Percentiles rank a stretch among this genome's conserved stretches.
Evolutionary conservation across 2,329 filamentous ascomycete genomes (phyloP).

Genomic region (Aspergillaceae sp.): DNA sequence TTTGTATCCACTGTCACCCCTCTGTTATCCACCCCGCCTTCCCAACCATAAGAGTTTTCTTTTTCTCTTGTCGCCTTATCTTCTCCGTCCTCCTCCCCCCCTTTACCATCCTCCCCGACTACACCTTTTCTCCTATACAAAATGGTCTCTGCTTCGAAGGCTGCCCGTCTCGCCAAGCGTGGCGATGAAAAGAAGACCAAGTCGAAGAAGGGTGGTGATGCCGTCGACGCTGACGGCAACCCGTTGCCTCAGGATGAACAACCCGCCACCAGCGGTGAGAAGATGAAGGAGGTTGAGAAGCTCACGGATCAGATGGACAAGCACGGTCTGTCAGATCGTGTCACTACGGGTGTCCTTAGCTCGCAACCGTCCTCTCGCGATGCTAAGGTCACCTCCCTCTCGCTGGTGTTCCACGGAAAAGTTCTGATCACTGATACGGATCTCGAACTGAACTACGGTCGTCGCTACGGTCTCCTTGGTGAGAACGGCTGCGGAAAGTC

Average conservation of each 20-base stretch:
- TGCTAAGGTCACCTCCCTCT: constrained; percentile 91
- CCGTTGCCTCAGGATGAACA: constrained; percentile 49
- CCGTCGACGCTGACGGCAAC: constrained; percentile 54
- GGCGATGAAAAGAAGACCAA: constrained; percentile 66
- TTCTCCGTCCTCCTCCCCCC: constrained; percentile 10
- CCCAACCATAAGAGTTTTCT: constrained; percentile 24
- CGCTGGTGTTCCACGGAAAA: constrained; percentile 93
- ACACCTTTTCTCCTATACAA: constrained; percentile 13
- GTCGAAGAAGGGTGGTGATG: constrained; percentile 58
- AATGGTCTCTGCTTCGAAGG: constrained; percentile 63
- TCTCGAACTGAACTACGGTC: constrained; percentile 84
- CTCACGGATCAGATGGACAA: constrained; percentile 91
- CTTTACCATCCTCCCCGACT: constrained; percentile 5
- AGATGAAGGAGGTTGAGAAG: constrained; percentile 74
- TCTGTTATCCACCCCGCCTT: neutral
- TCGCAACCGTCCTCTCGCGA: constrained; percentile 80
- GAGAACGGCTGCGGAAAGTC: constrained; percentile 99
- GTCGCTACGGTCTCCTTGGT: constrained; percentile 87
- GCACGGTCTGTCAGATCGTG: constrained; percentile 90
- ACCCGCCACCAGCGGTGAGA: constrained; percentile 61
- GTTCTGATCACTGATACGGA: constrained; percentile 92
- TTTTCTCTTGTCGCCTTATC: constrained; percentile 18
- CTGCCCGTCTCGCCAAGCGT: constrained; percentile 58
- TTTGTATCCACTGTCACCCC: constrained; percentile 1
- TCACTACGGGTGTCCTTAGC: constrained; percentile 91